phyloP scores from a whole-genome alignment of 768 basidiomycete genomes.

The Lactarius psammicola region DNA sequence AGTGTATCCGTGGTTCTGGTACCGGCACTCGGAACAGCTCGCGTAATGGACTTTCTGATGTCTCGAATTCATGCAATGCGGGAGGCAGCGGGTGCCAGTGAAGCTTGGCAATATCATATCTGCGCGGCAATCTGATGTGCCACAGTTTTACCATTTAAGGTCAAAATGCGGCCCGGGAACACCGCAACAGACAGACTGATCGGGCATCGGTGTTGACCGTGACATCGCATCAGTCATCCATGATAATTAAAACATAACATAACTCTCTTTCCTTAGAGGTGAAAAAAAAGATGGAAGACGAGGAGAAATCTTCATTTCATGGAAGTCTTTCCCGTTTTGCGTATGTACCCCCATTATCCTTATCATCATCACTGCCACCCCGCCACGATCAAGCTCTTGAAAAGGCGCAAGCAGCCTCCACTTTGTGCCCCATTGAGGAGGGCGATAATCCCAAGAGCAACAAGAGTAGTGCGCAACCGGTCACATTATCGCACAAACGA shows the following conservation, averaged over 20 bases:
- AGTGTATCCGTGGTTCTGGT: no score
- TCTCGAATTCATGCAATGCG: not conserved
- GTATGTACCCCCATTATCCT: not conserved
- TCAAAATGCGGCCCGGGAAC: not conserved
- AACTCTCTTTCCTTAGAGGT: not conserved
- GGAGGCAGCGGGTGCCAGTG: no score
- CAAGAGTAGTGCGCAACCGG: no score
- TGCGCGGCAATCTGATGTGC: not conserved
- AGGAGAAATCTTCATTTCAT: constrained; percentile 1
- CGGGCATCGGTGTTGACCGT: not conserved
- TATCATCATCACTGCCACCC: not conserved
- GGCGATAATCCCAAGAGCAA: not conserved
- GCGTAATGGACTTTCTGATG: not conserved
- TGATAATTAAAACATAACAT: not conserved
- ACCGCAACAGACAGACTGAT: not conserved
- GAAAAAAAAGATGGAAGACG: constrained; percentile 2
- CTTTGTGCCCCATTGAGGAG: not conserved
- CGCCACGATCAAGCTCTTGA: not conserved
- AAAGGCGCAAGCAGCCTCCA: not conserved
- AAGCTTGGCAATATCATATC: no score
- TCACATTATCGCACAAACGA: not conserved
- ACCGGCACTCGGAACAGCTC: not conserved
- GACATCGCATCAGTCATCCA: constrained; percentile 13
- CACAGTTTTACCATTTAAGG: not conserved
- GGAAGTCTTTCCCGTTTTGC: constrained; percentile 11